phyloP scores from a whole-genome alignment of 106 monocot species.

The Vanilla planifolia region DNA sequence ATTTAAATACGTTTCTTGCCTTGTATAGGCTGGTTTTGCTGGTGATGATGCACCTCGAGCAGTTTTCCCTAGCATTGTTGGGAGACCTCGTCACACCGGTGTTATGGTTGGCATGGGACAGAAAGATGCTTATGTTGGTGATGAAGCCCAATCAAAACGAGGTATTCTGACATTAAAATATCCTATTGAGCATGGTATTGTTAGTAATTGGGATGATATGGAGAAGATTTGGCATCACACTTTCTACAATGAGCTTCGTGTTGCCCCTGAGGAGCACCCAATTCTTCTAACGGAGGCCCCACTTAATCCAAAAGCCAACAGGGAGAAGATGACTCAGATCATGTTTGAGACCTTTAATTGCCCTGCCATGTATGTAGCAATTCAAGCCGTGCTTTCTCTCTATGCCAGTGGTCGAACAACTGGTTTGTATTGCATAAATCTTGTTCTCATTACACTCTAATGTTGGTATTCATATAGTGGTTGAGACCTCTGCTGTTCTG shows the following conservation, averaged over 20 bases:
- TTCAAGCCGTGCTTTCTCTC: slow-evolving; percentile 34
- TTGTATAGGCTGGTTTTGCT: slow-evolving; percentile 27
- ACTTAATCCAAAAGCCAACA: slow-evolving; percentile 23
- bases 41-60: slow-evolving; percentile 26
- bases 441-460: not conserved
- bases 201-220: slow-evolving; percentile 29
- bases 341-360: slow-evolving; percentile 39
- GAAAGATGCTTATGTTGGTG: slow-evolving; percentile 35
- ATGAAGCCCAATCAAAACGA: slow-evolving; percentile 25
- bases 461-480: not conserved
- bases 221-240: slow-evolving; percentile 30
- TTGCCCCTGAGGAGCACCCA: slow-evolving; percentile 26
- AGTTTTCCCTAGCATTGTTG: slow-evolving; percentile 23
- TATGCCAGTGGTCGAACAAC: slow-evolving; percentile 33
- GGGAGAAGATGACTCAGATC: slow-evolving; percentile 31
- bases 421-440: slow-evolving; percentile 13
- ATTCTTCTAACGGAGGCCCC: slow-evolving; percentile 22
- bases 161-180: slow-evolving; percentile 27
- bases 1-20: not conserved
- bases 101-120: slow-evolving; percentile 45
- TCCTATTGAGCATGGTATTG: slow-evolving; percentile 27
- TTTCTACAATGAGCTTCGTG: slow-evolving; percentile 26
- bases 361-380: slow-evolving; percentile 36
- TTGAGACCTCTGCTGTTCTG: not conserved
- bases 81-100: slow-evolving; percentile 32